phyloP scores from a whole-genome alignment of 2,329 filamentous ascomycete species.

The Ophiostoma montium region DNA sequence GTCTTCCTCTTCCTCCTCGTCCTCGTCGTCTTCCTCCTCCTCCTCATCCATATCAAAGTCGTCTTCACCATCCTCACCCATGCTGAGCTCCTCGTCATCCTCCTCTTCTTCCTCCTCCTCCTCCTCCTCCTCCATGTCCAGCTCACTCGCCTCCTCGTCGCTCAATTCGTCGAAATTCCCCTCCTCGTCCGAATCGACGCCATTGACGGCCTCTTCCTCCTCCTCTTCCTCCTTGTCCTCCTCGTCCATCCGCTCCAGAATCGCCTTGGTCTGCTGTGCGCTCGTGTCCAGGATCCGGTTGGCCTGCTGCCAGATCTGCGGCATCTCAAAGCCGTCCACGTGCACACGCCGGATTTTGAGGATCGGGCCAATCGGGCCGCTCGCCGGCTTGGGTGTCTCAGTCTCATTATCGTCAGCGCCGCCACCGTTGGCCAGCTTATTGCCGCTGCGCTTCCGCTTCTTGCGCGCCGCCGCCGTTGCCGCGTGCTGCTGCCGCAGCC shows the following conservation, averaged over 20 bases:
- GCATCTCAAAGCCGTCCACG: conserved; percentile 71
- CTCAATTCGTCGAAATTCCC: conserved; percentile 17
- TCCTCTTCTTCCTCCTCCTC: conserved; percentile 14
- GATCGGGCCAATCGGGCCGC: conserved; percentile 47
- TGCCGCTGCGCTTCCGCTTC: conserved; percentile 53
- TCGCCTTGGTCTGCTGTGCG: conserved; percentile 32
- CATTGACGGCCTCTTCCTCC: conserved; percentile 19
- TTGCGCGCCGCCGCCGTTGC: conserved; percentile 38
- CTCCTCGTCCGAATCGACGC: conserved; percentile 14
- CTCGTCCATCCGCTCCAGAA: conserved; percentile 35
- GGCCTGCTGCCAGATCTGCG: conserved; percentile 91
- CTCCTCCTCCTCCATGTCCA: conserved; percentile 16
- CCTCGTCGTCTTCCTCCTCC: conserved; percentile 19
- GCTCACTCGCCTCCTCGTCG: conserved; percentile 17
- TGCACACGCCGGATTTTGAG: conserved; percentile 74
- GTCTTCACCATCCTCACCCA: conserved; percentile 13
- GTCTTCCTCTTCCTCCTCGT: conserved; percentile 18
- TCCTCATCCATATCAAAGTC: conserved; percentile 22
- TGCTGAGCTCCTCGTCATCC: conserved; percentile 17
- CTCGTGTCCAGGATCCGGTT: conserved; percentile 58
- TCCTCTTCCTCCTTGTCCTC: conserved; percentile 22
- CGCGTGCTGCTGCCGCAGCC: conserved; percentile 33
- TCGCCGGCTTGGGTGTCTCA: conserved; percentile 51
- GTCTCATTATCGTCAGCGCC: background rate
- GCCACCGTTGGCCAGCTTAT: background rate